Conservation (phyloP, 345 rosid species). For the Eucalyptus decipiens region DNA sequence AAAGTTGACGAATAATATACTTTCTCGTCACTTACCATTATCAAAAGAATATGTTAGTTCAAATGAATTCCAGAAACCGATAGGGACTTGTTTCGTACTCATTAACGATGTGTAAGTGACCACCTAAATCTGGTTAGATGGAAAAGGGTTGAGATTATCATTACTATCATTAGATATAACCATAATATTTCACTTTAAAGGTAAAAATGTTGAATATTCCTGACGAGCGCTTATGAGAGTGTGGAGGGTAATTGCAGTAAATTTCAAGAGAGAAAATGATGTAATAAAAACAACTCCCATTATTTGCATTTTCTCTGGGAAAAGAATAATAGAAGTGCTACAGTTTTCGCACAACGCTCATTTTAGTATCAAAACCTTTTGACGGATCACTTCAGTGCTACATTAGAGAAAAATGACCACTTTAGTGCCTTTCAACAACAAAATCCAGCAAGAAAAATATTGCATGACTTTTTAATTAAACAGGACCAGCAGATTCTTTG, state of each 20-base stretch:
- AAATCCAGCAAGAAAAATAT: no score
- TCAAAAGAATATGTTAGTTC: neutral
- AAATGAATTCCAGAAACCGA: neutral
- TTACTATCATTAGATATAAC: neutral
- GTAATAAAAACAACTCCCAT: neutral
- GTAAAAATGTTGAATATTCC: neutral
- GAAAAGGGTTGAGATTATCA: neutral
- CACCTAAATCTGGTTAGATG: neutral
- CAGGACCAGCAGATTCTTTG: neutral
- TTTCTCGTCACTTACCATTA: neutral
- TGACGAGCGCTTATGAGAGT: neutral
- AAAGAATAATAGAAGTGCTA: neutral
- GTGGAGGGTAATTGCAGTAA: neutral
- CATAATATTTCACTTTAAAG: neutral
- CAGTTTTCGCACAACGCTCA: rapidly evolving
- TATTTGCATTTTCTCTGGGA: no score
- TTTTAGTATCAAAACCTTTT: no score
- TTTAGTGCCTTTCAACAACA: neutral
- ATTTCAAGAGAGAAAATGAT: neutral
- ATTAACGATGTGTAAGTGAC: neutral
- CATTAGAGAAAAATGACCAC: no score
- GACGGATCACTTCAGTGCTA: neutral
- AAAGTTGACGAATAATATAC: neutral
- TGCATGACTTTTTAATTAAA: neutral
- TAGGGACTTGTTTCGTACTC: neutral